A percentile compares a stretch with the other conserved stretches of the same genome.
These are phyloP conservation scores for apple (Malus domestica) DNA, from an alignment of 306 rosid species.

Conservation along the genomic window ASM211411v1 NC_041798.1:23633501-23634000, in stretches of 20 bases:
- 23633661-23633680: neutral
- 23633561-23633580: neutral
- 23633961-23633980: conserved; percentile 23
- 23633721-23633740: too few relatives aligned
- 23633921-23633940: neutral
- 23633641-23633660: conserved; percentile 14
- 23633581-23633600: conserved; percentile 17
- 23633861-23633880: too few relatives aligned
- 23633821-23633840: too few relatives aligned
- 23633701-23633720: too few relatives aligned
- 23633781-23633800: too few relatives aligned
- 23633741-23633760: too few relatives aligned
- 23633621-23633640: conserved; percentile 12
- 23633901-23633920: too few relatives aligned
- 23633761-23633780: too few relatives aligned
- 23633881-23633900: too few relatives aligned
- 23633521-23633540: neutral
- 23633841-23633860: too few relatives aligned
- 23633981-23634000: conserved; percentile 19
- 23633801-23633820: too few relatives aligned
- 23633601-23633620: conserved; percentile 5
- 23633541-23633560: neutral
- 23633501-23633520: neutral
- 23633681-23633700: too few relatives aligned
- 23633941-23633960: conserved; percentile 24